Evolutionary conservation across 2,329 filamentous ascomycete genomes (phyloP).

Genomic region (Escovopsis sp.): DNA sequence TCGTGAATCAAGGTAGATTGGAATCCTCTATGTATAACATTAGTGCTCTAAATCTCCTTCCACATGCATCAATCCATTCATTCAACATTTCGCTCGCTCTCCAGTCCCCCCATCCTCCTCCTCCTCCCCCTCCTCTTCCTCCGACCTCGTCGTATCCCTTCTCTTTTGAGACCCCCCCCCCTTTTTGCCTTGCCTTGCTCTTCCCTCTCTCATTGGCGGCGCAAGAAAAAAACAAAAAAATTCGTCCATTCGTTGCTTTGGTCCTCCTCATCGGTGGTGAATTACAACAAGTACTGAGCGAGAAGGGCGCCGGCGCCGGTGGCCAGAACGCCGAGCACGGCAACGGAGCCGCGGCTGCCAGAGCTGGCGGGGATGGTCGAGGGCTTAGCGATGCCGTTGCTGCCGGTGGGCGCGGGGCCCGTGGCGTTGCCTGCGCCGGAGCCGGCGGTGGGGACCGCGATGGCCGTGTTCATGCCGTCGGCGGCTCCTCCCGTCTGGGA

Average conservation of each 20-base stretch:
- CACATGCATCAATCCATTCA: too few species aligned
- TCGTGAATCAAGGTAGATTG: too few species aligned
- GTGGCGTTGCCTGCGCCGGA: slow-evolving; percentile 6
- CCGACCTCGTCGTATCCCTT: too few species aligned
- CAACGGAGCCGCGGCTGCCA: slow-evolving; percentile 12
- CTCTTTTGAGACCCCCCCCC: too few species aligned
- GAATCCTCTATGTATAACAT: slow-evolving; percentile 6
- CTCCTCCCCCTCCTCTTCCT: too few species aligned
- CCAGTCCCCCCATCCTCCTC: background rate
- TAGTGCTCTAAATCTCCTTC: slow-evolving; percentile 1
- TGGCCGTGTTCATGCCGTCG: slow-evolving; percentile 10
- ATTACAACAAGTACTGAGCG: slow-evolving; percentile 18
- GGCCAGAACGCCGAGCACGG: slow-evolving; percentile 13
- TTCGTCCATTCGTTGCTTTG: too few species aligned
- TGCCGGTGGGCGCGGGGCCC: slow-evolving; percentile 4
- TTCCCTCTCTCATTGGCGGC: too few species aligned
- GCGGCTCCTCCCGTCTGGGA: slow-evolving; percentile 8
- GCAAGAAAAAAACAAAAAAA: slow-evolving; percentile 3
- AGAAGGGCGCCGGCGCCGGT: slow-evolving; percentile 15
- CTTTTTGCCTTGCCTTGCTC: too few species aligned
- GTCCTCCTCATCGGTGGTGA: background rate
- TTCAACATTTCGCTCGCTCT: background rate
- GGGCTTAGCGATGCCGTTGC: slow-evolving; percentile 5
- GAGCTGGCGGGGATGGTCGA: slow-evolving; percentile 12
- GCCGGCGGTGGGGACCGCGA: slow-evolving; percentile 5